Evolutionary conservation across 2,329 filamentous ascomycete genomes (phyloP), one percentile per base, ranked within the genome.

Genomic region (Cryoendolithus antarcticus): DNA sequence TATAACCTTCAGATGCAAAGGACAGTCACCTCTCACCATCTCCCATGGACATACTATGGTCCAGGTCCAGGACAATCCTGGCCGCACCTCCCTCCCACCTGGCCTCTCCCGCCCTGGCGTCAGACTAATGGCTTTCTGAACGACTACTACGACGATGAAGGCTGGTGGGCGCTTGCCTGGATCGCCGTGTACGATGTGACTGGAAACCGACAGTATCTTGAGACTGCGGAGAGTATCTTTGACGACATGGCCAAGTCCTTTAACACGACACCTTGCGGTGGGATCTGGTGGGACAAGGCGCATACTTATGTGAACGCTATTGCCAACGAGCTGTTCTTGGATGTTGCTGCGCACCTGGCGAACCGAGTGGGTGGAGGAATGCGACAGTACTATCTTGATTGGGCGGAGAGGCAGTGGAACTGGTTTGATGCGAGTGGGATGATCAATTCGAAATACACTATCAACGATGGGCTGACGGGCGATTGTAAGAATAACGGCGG

Each of bases 321-420:
- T 27, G 63, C 70, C 2, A 77, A 75, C 41, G 70, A 72, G 45
- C 64, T 77, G 2, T 76, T 73, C 51, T 54, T 77, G 2, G 65
- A 63, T 3, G 62, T 70, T 0, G 72, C 71, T 2, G 70, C 72
- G 6, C 67, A 72, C 41, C 62, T 77, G 6, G 71, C 72, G 2
- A 74, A 69, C 30, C 68, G 73, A 2, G 62, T 60, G 0, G 44
- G 49, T 1, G 60, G 61, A 7, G 56, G 53, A 29, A 38, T 48
- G 0, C 24, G 24, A 27, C 24, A 6, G 24, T 55, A 61, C 19
- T 73, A 72, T 40, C 47, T 63, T 3, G 45, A 58, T 31, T 67
- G 62, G 58, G 72, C 72, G 0, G 48, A 64, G 38, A 61, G 58
- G 34, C 60, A 70, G 34, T 67, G 72, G 58, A 46, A 59, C 2